Conservation (phyloP, 768 basidiomycete species). For the Tubosaeta sp. region DNA sequence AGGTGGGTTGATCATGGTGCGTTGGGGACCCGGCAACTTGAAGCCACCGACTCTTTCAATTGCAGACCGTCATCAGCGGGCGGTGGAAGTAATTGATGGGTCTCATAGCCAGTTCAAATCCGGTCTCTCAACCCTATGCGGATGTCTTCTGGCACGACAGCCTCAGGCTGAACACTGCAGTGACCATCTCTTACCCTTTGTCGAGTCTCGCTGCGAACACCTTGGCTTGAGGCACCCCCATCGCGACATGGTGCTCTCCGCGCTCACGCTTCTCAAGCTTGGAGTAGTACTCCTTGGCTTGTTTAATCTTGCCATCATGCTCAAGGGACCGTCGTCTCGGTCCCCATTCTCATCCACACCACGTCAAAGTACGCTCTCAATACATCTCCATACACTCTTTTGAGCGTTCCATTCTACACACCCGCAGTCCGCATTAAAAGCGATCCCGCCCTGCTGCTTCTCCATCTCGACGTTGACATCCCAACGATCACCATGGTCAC, state of each 20-base stretch:
- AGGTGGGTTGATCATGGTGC: too few relatives aligned
- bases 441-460: conserved; percentile 7
- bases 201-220: too few relatives aligned
- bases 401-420: neutral
- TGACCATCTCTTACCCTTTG: neutral
- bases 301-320: conserved; percentile 12
- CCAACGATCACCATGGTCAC: conserved; percentile 11
- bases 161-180: too few relatives aligned
- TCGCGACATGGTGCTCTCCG: neutral
- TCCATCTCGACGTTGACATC: conserved; percentile 14
- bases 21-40: too few relatives aligned
- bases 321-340: neutral
- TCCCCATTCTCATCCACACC: conserved; percentile 4
- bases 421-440: conserved; percentile 11
- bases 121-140: neutral
- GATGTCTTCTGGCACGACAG: too few relatives aligned
- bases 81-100: neutral
- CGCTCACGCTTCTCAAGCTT: conserved; percentile 21
- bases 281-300: conserved; percentile 16
- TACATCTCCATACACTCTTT: neutral
- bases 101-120: neutral
- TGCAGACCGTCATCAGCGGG: neutral
- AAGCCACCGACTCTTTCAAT: too few relatives aligned
- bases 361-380: conserved; percentile 10
- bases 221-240: too few relatives aligned